Evolutionary conservation across 305 asterid genomes (phyloP).

Genomic region (Fraxinus velutina): DNA sequence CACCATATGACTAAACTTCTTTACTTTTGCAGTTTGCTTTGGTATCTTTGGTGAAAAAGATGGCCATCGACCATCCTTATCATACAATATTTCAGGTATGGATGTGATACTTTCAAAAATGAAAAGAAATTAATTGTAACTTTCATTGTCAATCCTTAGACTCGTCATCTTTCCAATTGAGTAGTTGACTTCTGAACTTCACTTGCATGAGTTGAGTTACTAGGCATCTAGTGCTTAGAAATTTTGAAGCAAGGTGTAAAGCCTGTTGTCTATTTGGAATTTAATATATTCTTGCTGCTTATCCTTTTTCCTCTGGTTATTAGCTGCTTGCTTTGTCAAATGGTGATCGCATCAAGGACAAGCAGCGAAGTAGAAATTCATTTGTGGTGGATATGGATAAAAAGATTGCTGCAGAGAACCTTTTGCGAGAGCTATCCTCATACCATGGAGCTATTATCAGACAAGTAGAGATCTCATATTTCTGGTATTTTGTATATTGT

Average conservation of each 20-base stretch:
- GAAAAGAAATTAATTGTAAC: conserved; percentile 17
- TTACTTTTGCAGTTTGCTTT: conserved; percentile 68
- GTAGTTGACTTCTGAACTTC: conserved; percentile 12
- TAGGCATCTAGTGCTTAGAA: conserved; percentile 14
- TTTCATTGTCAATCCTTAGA: conserved; percentile 6
- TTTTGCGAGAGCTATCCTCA: conserved; percentile 67
- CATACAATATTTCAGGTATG: conserved; percentile 93
- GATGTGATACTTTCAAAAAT: conserved; percentile 5
- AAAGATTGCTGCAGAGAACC: conserved; percentile 91
- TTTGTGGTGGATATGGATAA: conserved; percentile 92
- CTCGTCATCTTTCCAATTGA: conserved; percentile 5
- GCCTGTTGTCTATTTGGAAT: conserved; percentile 13
- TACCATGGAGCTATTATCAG: conserved; percentile 70
- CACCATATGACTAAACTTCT: conserved; percentile 12
- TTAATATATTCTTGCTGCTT: conserved; percentile 10
- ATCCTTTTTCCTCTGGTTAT: conserved; percentile 24
- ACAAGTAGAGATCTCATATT: conserved; percentile 52
- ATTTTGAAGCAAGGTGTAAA: conserved; percentile 20
- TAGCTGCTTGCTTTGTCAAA: conserved; percentile 93
- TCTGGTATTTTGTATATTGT: conserved; percentile 20
- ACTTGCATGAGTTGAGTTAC: conserved; percentile 18
- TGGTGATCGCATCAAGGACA: conserved; percentile 97
- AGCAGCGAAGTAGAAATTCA: conserved; percentile 90
- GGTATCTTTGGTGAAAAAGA: conserved; percentile 85
- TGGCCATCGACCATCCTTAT: conserved; percentile 93